Evolutionary conservation across 2,329 filamentous ascomycete genomes (phyloP).

Genomic region (Tolypocladium nubicola): DNA sequence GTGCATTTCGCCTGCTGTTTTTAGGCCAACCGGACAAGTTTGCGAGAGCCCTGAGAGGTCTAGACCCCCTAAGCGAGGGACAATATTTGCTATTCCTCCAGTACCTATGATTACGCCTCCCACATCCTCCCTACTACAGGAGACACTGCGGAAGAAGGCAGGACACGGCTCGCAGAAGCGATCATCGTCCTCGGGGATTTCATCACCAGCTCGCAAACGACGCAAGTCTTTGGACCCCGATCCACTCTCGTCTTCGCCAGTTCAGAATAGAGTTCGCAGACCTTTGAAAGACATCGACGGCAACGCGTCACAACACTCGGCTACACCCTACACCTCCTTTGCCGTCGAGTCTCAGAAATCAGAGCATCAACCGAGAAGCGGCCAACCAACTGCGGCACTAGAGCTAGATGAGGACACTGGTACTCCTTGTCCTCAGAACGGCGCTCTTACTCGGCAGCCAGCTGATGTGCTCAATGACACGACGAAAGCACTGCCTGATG

Average conservation of each 20-base stretch:
- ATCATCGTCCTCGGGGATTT: neutral
- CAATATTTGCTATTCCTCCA: neutral
- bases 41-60: neutral
- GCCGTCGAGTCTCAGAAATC: neutral
- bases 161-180: conserved; percentile 4
- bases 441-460: neutral
- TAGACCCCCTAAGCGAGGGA: neutral
- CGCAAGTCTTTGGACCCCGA: neutral
- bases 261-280: conserved; percentile 4
- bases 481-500: neutral
- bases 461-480: neutral
- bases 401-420: neutral
- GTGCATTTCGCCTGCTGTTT: neutral
- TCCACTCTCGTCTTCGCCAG: neutral
- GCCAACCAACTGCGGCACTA: no score
- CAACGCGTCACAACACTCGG: conserved; percentile 8
- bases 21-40: neutral
- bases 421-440: neutral
- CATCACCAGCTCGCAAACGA: conserved; percentile 10
- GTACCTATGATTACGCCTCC: conserved; percentile 5
- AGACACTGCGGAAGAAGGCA: neutral
- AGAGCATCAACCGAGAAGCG: neutral
- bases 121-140: conserved; percentile 4
- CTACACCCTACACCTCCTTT: neutral
- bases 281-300: conserved; percentile 13